phyloP scores from a whole-genome alignment of 805 yeast species.

The Candida tibetensis region DNA sequence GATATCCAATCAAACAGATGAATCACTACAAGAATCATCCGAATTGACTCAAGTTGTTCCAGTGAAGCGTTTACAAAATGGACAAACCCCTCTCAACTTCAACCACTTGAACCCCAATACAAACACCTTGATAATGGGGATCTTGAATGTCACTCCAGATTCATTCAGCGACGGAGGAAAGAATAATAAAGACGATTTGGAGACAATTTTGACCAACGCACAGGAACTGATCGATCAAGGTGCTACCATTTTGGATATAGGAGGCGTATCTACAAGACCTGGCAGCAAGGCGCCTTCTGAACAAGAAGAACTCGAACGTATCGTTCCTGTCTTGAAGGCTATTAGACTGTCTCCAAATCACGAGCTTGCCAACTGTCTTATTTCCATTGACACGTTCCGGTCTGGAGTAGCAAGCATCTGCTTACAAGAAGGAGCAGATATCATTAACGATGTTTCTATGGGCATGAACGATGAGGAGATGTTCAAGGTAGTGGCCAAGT shows the following conservation, averaged over 20 bases:
- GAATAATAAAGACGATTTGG: constrained; percentile 28
- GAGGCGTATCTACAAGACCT: constrained; percentile 94
- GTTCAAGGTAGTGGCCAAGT: constrained; percentile 64
- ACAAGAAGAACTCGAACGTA: constrained; percentile 68
- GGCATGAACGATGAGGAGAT: constrained; percentile 68
- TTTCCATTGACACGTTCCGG: constrained; percentile 89
- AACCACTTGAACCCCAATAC: constrained; percentile 44
- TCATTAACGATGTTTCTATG: constrained; percentile 86
- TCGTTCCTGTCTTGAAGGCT: constrained; percentile 64
- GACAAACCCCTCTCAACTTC: constrained; percentile 27
- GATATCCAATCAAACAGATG: constrained; percentile 29
- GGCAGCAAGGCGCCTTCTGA: constrained; percentile 60
- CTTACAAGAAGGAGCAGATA: constrained; percentile 77
- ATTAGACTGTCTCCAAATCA: constrained; percentile 46
- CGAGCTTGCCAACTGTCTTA: constrained; percentile 40
- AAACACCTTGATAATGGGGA: constrained; percentile 78
- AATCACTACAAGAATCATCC: constrained; percentile 49
- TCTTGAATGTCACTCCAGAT: constrained; percentile 88
- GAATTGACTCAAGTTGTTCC: constrained; percentile 53
- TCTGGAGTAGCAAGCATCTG: constrained; percentile 69
- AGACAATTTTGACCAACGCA: constrained; percentile 45
- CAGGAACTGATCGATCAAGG: constrained; percentile 52
- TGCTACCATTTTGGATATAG: constrained; percentile 82
- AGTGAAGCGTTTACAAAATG: constrained; percentile 18
- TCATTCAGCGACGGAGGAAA: constrained; percentile 91